Evolutionary conservation across 108 stramenopile genomes (phyloP), one percentile per base, ranked within the genome.

Genomic region (Asterionellopsis glacialis): DNA sequence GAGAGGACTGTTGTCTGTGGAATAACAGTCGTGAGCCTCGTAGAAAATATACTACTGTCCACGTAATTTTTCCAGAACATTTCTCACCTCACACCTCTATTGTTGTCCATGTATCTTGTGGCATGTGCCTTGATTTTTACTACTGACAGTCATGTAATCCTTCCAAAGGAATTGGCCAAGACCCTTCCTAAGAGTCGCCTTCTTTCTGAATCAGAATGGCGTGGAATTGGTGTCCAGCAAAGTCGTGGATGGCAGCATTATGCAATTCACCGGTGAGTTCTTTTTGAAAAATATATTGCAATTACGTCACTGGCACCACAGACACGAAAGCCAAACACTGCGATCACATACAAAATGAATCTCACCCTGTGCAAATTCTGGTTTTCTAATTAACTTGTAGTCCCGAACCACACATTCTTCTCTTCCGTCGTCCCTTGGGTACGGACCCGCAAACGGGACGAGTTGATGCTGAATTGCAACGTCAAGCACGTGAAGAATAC

Each of bases 161-260:
- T 97, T 51, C 96, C 96, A n/a, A 97, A 95, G 73, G 96, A 97
- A 61, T 74, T 98, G 11, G 96, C 96, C 38, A 96, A 95, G 75
- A 82, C 84, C 26, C 79, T 99, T 40, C 97, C 98, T 49, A 97
- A 97, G 72, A 79, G 80, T 23, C 88, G 95, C 41, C 85, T 96
- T 42, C 65, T 99, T 64, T 80, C 88, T 23, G 98, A 99, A 75
- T 78, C 80, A 25, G 98, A 99, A 70, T 99, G 98, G 98, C 81
- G 98, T 49, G 85, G 82, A 25, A 85, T 96, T 49, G 96, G 96
- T 9, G 94, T 99, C 13, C 98, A 99, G 83, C 97, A 98, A 81
- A 85, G 81, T 71, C 88, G 98, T 38, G 98, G 98, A 41, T 98
- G 98, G 98, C 81, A 92, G 65, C 98, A 99, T 65, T 99, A 97